These are phyloP conservation scores for Mangifera indica DNA, from an alignment of 345 rosid species.

Conservation along the genomic window DNA sequence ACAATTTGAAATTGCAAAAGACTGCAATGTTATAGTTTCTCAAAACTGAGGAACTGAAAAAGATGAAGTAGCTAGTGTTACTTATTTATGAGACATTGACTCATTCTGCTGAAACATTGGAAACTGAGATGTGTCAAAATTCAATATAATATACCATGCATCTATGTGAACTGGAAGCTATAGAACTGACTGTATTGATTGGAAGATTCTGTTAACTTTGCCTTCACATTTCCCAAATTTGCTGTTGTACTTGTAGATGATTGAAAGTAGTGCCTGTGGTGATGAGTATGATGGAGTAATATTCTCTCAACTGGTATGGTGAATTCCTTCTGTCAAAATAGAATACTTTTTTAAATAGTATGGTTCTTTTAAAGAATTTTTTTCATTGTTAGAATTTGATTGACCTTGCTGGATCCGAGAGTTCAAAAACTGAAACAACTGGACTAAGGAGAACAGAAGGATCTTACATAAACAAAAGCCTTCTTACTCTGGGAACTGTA, in stretches of 20 bases:
- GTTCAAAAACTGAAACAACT: slow-evolving; percentile 99
- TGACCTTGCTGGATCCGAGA: slow-evolving; percentile 99
- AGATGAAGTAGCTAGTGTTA: background rate
- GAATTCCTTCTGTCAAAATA: slow-evolving; percentile 19
- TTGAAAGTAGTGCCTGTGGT: slow-evolving; percentile 89
- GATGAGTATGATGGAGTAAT: slow-evolving; percentile 99
- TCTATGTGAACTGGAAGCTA: background rate
- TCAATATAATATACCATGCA: background rate
- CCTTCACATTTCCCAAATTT: slow-evolving; percentile 12
- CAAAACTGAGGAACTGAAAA: background rate
- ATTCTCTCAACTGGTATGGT: slow-evolving; percentile 93
- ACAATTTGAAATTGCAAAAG: background rate
- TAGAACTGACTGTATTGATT: background rate
- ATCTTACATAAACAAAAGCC: slow-evolving; percentile 98
- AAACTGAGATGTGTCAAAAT: background rate
- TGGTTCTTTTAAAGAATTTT: slow-evolving; percentile 11
- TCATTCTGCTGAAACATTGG: background rate
- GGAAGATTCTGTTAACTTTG: background rate
- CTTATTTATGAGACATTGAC: background rate
- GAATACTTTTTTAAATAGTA: slow-evolving; percentile 7
- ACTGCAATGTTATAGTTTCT: background rate
- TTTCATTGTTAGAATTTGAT: slow-evolving; percentile 74
- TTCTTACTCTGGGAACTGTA: slow-evolving; percentile 98
- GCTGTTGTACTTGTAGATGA: slow-evolving; percentile 67
- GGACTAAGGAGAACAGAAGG: slow-evolving; percentile 98